Conservation (phyloP, 805 yeast genomes). For the Starmerella floricola region DNA sequence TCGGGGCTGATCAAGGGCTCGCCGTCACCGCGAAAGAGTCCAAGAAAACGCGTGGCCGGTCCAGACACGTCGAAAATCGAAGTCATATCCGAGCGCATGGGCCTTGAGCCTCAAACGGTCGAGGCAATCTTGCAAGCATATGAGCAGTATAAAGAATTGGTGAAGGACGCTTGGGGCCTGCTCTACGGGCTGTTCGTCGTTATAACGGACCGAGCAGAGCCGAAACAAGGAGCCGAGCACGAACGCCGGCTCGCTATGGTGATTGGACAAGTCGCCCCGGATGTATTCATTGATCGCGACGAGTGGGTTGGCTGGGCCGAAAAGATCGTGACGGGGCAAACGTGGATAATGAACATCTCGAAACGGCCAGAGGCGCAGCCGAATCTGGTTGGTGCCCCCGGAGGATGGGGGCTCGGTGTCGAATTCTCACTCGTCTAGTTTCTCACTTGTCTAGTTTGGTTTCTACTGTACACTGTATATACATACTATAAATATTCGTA, state of each 20-base stretch:
- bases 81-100: conserved; percentile 10
- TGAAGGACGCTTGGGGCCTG: conserved; percentile 29
- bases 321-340: conserved; percentile 28
- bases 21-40: conserved; percentile 11
- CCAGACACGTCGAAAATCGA: conserved; percentile 8
- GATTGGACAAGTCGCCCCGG: conserved; percentile 8
- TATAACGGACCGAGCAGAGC: conserved; percentile 25
- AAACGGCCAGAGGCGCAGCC: conserved; percentile 18
- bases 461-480: too few relatives aligned
- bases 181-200: conserved; percentile 27
- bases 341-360: conserved; percentile 25
- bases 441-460: neutral
- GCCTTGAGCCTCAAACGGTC: conserved; percentile 6
- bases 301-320: conserved; percentile 29
- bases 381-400: conserved; percentile 17
- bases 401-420: conserved; percentile 22
- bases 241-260: conserved; percentile 10
- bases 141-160: conserved; percentile 25
- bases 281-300: conserved; percentile 12
- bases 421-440: conserved; percentile 6
- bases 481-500: conserved; percentile 2
- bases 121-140: conserved; percentile 24
- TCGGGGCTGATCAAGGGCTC: neutral
- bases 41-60: conserved; percentile 5
- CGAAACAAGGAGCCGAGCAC: conserved; percentile 17